A percentile compares a stretch with the other conserved stretches of the same genome.
phyloP scores from a whole-genome alignment of 2,329 filamentous ascomycete genomes.

The Xylaria hypoxylon region DNA sequence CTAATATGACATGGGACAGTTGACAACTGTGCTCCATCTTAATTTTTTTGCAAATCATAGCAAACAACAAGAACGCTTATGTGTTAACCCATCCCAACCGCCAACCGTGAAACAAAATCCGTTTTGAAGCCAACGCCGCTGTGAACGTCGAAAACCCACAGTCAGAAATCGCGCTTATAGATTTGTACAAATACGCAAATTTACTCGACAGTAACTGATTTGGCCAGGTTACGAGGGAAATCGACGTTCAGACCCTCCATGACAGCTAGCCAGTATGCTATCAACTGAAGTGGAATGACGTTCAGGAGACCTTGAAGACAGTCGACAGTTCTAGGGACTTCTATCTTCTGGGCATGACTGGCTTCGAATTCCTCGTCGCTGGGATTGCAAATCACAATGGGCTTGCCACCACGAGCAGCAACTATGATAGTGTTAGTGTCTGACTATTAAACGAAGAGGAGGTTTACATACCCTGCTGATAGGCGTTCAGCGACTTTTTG shows the following conservation, averaged over 20 bases:
- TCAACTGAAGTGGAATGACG: slow-evolving; percentile 96
- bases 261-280: slow-evolving; percentile 98
- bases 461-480: slow-evolving; percentile 82
- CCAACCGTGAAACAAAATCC: slow-evolving; percentile 41
- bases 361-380: slow-evolving; percentile 88
- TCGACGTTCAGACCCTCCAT: slow-evolving; percentile 97
- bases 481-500: slow-evolving; percentile 98
- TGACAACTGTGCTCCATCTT: slow-evolving; percentile 31
- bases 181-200: slow-evolving; percentile 36
- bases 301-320: slow-evolving; percentile 96
- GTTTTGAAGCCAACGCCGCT: slow-evolving; percentile 45
- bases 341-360: slow-evolving; percentile 94
- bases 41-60: slow-evolving; percentile 38
- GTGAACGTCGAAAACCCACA: slow-evolving; percentile 38
- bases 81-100: slow-evolving; percentile 43
- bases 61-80: slow-evolving; percentile 42
- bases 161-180: slow-evolving; percentile 27
- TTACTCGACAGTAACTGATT: slow-evolving; percentile 99
- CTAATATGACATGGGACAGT: slow-evolving; percentile 22
- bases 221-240: slow-evolving; percentile 98
- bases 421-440: slow-evolving; percentile 64
- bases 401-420: slow-evolving; percentile 93
- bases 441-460: not conserved
- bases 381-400: slow-evolving; percentile 98
- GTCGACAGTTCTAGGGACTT: slow-evolving; percentile 96